phyloP scores from a whole-genome alignment of 2,329 filamentous ascomycete species.

The Fusarium buharicum region DNA sequence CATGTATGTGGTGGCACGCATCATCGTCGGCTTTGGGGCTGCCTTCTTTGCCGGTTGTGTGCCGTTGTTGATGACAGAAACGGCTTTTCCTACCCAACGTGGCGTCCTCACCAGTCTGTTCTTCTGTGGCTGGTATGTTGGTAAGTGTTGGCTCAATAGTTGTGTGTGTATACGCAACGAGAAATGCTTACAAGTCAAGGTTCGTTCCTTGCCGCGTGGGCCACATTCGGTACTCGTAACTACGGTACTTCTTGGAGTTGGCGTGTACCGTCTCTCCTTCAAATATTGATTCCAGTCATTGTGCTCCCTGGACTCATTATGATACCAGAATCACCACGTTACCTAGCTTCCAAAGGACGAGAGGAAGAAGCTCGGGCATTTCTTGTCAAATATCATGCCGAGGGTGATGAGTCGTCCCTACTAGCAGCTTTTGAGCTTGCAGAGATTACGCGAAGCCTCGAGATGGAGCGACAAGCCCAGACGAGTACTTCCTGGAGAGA shows the following conservation, averaged over 20 bases:
- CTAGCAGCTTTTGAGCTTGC: conserved; percentile 18
- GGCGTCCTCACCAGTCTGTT: conserved; percentile 14
- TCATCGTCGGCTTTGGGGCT: background rate
- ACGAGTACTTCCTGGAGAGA: conserved; percentile 10
- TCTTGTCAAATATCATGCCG: conserved; percentile 17
- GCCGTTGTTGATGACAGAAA: conserved; percentile 24
- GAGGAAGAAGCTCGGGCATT: conserved; percentile 5
- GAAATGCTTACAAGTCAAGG: background rate
- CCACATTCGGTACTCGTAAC: conserved; percentile 24
- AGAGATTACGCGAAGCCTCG: conserved; percentile 25
- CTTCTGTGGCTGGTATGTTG: conserved; percentile 24
- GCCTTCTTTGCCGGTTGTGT: conserved; percentile 14
- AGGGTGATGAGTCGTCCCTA: conserved; percentile 5
- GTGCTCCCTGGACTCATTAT: conserved; percentile 12
- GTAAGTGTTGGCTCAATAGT: no score
- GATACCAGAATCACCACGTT: conserved; percentile 23
- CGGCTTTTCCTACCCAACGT: conserved; percentile 27
- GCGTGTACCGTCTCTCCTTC: conserved; percentile 60
- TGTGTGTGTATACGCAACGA: no score
- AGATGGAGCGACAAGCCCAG: conserved; percentile 2
- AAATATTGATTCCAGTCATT: conserved; percentile 47
- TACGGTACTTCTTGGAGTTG: conserved; percentile 52
- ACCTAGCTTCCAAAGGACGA: conserved; percentile 11
- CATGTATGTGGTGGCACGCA: background rate
- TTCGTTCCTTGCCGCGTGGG: conserved; percentile 23